These are phyloP conservation scores for Sclerotinia minor DNA, from an alignment of 2,329 filamentous ascomycete species.

Conservation along the genomic window DNA sequence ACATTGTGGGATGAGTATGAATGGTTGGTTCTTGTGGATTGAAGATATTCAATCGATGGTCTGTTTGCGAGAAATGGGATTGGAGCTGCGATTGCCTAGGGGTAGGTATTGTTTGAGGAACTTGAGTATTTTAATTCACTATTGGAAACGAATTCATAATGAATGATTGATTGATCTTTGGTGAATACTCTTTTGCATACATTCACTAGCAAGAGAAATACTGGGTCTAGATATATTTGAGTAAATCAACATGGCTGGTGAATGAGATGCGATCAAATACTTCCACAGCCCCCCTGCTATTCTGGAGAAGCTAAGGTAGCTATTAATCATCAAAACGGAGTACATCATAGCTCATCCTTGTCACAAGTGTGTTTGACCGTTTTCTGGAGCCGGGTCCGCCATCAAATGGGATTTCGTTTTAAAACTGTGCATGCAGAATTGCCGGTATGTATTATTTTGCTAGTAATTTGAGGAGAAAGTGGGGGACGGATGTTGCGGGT, in stretches of 20 bases:
- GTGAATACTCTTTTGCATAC: not conserved
- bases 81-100: not conserved
- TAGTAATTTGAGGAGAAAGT: not conserved
- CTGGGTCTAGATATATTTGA: conserved; percentile 4
- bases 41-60: not conserved
- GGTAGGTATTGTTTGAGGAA: no score
- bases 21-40: not conserved
- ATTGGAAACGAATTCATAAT: not conserved
- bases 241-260: not conserved
- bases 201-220: not conserved
- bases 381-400: not conserved
- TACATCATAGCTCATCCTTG: not conserved
- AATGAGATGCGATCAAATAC: not conserved
- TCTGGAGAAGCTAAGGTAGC: no score
- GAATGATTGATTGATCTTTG: not conserved
- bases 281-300: not conserved
- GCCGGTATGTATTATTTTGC: not conserved
- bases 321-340: not conserved
- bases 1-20: conserved; percentile 3
- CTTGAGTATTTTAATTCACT: not conserved
- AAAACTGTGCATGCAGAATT: not conserved
- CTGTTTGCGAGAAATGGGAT: not conserved
- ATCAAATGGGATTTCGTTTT: not conserved
- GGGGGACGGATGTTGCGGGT: conserved; percentile 15
- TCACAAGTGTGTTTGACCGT: not conserved